phyloP scores from a whole-genome alignment of 2,329 filamentous ascomycete genomes.

The Didymosphaeria variabile region DNA sequence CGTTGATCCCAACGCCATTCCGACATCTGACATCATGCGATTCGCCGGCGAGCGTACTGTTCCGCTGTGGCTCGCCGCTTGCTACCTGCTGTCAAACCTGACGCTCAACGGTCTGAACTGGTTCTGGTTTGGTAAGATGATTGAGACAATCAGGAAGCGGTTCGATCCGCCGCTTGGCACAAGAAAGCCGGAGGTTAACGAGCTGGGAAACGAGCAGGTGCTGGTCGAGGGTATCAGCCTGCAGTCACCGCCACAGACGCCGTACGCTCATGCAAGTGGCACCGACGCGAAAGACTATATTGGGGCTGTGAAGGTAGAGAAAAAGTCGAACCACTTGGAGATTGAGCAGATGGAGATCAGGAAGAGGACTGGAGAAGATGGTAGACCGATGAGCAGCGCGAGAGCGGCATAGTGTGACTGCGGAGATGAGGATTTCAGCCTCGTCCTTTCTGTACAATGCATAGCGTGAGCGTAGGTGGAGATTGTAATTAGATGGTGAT shows the following conservation, averaged over 20 bases:
- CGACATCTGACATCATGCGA: conserved; percentile 57
- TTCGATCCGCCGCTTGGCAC: conserved; percentile 69
- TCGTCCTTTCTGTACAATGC: conserved; percentile 5
- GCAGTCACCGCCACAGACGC: conserved; percentile 36
- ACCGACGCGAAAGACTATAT: conserved; percentile 32
- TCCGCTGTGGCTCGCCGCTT: conserved; percentile 73
- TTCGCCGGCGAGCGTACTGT: conserved; percentile 58
- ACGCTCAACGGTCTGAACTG: conserved; percentile 80
- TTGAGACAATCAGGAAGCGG: conserved; percentile 77
- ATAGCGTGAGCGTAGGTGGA: conserved; percentile 11
- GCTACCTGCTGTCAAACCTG: conserved; percentile 76
- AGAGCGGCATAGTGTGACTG: conserved; percentile 8
- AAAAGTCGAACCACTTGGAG: conserved; percentile 37
- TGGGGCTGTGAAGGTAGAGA: conserved; percentile 29
- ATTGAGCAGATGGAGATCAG: conserved; percentile 39
- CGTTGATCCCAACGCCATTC: conserved; percentile 24
- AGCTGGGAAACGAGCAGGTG: conserved; percentile 39
- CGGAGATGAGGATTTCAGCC: background rate
- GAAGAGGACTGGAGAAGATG: conserved; percentile 19
- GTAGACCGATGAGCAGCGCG: conserved; percentile 11
- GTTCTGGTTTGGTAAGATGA: conserved; percentile 90
- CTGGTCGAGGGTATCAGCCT: conserved; percentile 46
- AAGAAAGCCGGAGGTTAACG: conserved; percentile 30
- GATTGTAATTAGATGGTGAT: background rate
- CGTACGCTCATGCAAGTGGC: conserved; percentile 9